A percentile compares a stretch with the other conserved stretches of the same genome.
phyloP scores from a whole-genome alignment of 1,139 yeast genomes.

The Pichia sp. region DNA sequence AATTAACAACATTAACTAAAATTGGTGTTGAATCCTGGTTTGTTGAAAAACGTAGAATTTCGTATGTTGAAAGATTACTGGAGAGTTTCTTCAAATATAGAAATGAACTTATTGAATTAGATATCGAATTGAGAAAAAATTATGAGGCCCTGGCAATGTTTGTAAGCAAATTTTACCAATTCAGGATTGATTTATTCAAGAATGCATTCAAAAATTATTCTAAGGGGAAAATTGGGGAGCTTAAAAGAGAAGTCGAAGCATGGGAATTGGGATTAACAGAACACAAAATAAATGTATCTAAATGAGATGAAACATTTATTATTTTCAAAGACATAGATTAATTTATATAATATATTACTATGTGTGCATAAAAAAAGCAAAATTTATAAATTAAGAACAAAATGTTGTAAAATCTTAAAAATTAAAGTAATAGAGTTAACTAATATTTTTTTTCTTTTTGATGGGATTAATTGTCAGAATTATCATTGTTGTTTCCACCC shows the following conservation, averaged over 20 bases:
- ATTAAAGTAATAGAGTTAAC: too few relatives aligned
- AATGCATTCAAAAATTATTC: slow-evolving; percentile 35
- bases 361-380: background rate
- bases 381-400: background rate
- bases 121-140: slow-evolving; percentile 31
- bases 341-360: background rate
- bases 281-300: background rate
- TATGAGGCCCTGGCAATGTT: slow-evolving; percentile 62
- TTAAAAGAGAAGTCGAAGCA: slow-evolving; percentile 20
- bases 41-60: slow-evolving; percentile 36
- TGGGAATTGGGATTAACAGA: slow-evolving; percentile 20
- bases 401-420: background rate
- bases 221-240: slow-evolving; percentile 25
- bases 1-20: slow-evolving; percentile 2
- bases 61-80: slow-evolving; percentile 31
- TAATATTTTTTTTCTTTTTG: background rate
- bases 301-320: background rate
- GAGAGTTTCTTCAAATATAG: slow-evolving; percentile 26
- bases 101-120: slow-evolving; percentile 22
- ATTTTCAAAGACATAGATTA: too few relatives aligned
- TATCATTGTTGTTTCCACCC: slow-evolving; percentile 33
- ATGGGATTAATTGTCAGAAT: background rate
- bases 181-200: slow-evolving; percentile 38
- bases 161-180: slow-evolving; percentile 49
- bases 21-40: slow-evolving; percentile 21